Evolutionary conservation across 192 early-diverging fungal species (phyloP), one percentile per base, ranked within the genome.

Genomic region (Polychytrium aggregatum): DNA sequence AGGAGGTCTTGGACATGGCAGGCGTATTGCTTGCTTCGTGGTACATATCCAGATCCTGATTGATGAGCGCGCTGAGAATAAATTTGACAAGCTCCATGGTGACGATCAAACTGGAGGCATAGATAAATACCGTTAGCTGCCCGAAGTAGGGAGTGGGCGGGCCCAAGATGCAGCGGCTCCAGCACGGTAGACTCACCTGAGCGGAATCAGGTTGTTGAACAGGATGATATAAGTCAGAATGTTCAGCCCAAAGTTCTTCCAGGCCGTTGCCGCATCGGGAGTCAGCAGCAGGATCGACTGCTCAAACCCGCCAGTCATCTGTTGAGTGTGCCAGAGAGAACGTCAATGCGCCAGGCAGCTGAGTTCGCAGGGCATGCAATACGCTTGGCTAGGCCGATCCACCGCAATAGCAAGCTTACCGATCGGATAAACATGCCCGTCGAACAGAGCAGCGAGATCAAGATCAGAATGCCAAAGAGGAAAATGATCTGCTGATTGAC

Each of bases 41-140:
- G 63, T 95, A 98, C 83, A 98, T 94, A 59, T 98, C 95, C 59
- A 98, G 57, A 62, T 98, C 95, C 9, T 72, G 65, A 69, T 93
- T 88, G 68, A 98, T 97, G 17, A 98, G 69, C 49, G 73, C 68
- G 0, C 86, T 85, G 57, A 90, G 84, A 52, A 82, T 76, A 63
- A 82, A 95, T 68, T 98, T 98, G 41, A 97, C 92, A 44, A 92
- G 74, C 60, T 98, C 95, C 89, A 98, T 92, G 28, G 95, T 98
- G 29, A 98, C 92, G 62, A 98, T 95, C 72, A 98, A 86, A 78
- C 86, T 76, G 36, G 41, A 11, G 40, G n/a, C n/a, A 8, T n/a
- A n/a, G n/a, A n/a, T n/a, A n/a, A n/a, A n/a, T n/a, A n/a, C n/a
- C n/a, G n/a, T 9, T 4, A 21, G 24, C 11, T 8, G 41, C 41